Base-by-base conservation (phyloP, 345 rosid species). In the Sisymbrium irio region DNA sequence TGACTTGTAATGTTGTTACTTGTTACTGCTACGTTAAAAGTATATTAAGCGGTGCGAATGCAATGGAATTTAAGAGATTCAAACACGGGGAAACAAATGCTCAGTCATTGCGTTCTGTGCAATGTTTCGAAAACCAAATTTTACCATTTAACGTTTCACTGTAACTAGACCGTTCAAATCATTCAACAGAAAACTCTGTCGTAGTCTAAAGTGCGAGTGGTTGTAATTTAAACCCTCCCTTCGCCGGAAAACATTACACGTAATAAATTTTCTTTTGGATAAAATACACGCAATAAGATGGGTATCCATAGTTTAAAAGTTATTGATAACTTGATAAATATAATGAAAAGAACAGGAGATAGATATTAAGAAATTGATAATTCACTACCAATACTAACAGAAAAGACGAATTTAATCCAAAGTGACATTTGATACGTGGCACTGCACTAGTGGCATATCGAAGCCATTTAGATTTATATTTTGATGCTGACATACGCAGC, bases 341-440 rank as follows among this genome's bases (percentile, higher is more conserved):
- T 45, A 28, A 62, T 53, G 44, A 72, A 28, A 51, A 62, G 62
- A 44, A 51, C 8, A 28, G 37, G 49, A 51, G 25, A 42, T 9
- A 28, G 12, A 46, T 47, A 60, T 32, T 32, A 46, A 62, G 32
- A 22, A 53, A 10, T 14, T 51, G 14, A 11, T 2, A 42, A 22
- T 5, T 55, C 71, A 73, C 46, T 55, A 51, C 40, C 40, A 18
- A 62, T 10, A 36, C 35, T 19, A 5, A 32, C 12, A 51, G 55
- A 72, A 25, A 65, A 22, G 56, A 65, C 65, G 58, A 56, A 65
- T 55, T 19, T 39, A 20, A 14, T 4, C 12, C 22, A 6, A 44
- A 41, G 71, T 73, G 71, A 56, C 12, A 15, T 46, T 3, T 17
- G 4, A n/a, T 67, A 59, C 68, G 73, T 75, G 78, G 30, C 73